phyloP scores from a whole-genome alignment of 208 protist genomes.

The Entamoeba invadens region DNA sequence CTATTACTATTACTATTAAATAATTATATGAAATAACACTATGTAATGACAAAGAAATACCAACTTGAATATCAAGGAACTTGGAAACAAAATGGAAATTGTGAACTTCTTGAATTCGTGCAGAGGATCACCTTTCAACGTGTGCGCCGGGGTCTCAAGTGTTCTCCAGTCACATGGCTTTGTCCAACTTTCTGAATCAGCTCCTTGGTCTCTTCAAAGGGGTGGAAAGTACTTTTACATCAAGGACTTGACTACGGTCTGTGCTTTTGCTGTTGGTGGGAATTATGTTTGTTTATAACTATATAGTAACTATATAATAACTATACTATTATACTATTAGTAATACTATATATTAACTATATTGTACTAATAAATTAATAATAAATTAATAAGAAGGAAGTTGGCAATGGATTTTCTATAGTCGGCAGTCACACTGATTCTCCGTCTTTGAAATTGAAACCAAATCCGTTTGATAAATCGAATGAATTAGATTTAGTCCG shows the following conservation, averaged over 20 bases:
- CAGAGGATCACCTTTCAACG: not conserved
- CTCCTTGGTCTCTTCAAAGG: not conserved
- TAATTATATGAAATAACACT: too few species aligned
- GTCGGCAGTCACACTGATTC: not conserved
- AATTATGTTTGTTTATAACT: not conserved
- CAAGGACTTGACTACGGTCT: not conserved
- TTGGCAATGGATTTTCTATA: slow-evolving; percentile 5
- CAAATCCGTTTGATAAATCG: not conserved
- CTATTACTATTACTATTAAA: too few species aligned
- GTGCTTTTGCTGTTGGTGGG: not conserved
- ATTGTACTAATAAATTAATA: not conserved
- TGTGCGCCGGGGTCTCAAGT: not conserved
- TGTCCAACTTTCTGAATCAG: not conserved
- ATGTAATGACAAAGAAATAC: too few species aligned
- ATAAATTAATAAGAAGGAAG: not conserved
- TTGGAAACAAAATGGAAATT: too few species aligned
- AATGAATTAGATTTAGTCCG: not conserved
- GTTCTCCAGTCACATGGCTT: not conserved
- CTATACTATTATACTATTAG: too few species aligned
- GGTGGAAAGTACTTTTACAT: not conserved
- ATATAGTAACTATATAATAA: too few species aligned
- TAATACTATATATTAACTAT: too few species aligned
- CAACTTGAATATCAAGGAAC: too few species aligned
- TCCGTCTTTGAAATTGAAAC: not conserved
- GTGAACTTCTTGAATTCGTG: not conserved